phyloP scores from a whole-genome alignment of 2,329 filamentous ascomycete genomes.

The Talaromyces sp. region DNA sequence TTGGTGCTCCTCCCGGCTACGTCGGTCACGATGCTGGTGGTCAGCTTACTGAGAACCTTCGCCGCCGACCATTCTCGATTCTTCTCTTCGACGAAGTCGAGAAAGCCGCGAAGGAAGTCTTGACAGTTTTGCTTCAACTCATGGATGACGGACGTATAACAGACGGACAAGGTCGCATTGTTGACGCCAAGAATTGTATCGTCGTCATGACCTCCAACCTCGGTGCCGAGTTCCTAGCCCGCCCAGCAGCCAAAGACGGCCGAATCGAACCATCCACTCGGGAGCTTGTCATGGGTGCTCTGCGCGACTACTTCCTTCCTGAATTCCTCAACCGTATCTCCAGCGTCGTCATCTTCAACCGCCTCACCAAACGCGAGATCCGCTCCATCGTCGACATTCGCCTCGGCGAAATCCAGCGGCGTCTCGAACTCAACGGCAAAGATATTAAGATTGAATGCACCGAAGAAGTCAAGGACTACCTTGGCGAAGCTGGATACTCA shows the following conservation, averaged over 20 bases:
- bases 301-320: constrained; percentile 94
- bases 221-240: constrained; percentile 87
- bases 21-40: constrained; percentile 95
- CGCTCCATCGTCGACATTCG: constrained; percentile 93
- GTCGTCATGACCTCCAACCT: constrained; percentile 99
- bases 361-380: constrained; percentile 83
- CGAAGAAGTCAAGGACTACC: constrained; percentile 85
- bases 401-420: constrained; percentile 83
- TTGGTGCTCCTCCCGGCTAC: constrained; percentile 93
- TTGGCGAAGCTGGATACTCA: constrained; percentile 87
- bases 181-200: constrained; percentile 97
- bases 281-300: constrained; percentile 84
- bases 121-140: constrained; percentile 96
- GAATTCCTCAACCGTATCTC: constrained; percentile 99
- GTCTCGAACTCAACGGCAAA: constrained; percentile 77
- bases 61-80: constrained; percentile 94
- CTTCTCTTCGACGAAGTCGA: constrained; percentile 97
- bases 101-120: constrained; percentile 95
- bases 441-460: constrained; percentile 82
- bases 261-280: constrained; percentile 79
- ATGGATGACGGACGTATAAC: constrained; percentile 99
- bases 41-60: constrained; percentile 90
- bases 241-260: constrained; percentile 73
- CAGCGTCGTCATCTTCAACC: constrained; percentile 97
- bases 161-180: constrained; percentile 89